A percentile compares a stretch with the other conserved stretches of the same genome.
These are phyloP conservation scores for Beauveria bassiana DNA, from an alignment of 2,329 filamentous ascomycete species.

Conservation along the genomic window DNA sequence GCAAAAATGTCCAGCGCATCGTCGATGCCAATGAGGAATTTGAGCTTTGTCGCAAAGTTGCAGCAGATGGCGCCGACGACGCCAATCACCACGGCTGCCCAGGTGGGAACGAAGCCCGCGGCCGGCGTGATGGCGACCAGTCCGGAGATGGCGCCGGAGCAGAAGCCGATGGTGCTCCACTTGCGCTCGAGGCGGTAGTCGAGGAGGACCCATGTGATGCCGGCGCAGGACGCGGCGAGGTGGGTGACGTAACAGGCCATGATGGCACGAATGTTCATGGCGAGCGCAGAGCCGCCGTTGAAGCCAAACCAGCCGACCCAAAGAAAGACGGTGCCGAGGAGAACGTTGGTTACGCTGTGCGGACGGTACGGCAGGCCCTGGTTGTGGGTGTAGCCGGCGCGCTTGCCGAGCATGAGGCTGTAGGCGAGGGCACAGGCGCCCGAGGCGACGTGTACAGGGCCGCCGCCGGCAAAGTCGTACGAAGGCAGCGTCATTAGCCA, in stretches of 20 bases:
- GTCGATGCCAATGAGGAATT: slow-evolving; percentile 66
- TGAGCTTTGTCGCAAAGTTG: slow-evolving; percentile 84
- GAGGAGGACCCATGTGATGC: slow-evolving; percentile 75
- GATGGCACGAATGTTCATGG: slow-evolving; percentile 76
- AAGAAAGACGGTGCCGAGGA: slow-evolving; percentile 65
- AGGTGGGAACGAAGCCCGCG: slow-evolving; percentile 69
- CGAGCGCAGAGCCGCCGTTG: slow-evolving; percentile 78
- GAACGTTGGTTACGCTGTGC: slow-evolving; percentile 67
- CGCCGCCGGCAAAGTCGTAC: slow-evolving; percentile 68
- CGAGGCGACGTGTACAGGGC: slow-evolving; percentile 67
- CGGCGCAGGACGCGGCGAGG: slow-evolving; percentile 72
- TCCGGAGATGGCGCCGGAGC: slow-evolving; percentile 79
- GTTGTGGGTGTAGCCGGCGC: slow-evolving; percentile 52
- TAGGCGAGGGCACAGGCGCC: slow-evolving; percentile 66
- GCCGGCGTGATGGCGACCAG: slow-evolving; percentile 83
- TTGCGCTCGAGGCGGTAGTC: slow-evolving; percentile 89
- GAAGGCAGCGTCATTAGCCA: slow-evolving; percentile 63
- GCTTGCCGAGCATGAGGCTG: slow-evolving; percentile 65
- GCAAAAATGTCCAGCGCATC: slow-evolving; percentile 88
- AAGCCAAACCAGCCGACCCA: slow-evolving; percentile 98
- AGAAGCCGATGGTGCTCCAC: slow-evolving; percentile 91
- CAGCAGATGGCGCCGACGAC: slow-evolving; percentile 56
- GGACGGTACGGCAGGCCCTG: slow-evolving; percentile 59
- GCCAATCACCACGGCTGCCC: slow-evolving; percentile 51
- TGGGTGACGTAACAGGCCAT: slow-evolving; percentile 90